Percentiles rank a stretch among this genome's conserved stretches.
Conservation (phyloP, 1,139 yeast species). For the Arxiozyma bovina region DNA sequence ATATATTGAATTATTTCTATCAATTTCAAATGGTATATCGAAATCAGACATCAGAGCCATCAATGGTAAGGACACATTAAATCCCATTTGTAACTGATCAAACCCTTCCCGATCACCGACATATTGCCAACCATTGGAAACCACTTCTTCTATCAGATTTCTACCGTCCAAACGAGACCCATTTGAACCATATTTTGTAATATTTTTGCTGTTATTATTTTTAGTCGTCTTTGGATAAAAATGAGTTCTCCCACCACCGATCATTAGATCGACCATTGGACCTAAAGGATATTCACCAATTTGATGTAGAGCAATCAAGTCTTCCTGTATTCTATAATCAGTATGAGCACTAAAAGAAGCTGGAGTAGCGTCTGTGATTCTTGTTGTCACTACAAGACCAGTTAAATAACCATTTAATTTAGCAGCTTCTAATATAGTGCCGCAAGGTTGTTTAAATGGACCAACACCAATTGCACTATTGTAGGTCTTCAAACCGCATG, state of each 20-base stretch:
- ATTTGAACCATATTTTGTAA: slow-evolving; percentile 31
- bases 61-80: slow-evolving; percentile 58
- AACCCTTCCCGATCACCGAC: slow-evolving; percentile 50
- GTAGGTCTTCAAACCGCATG: slow-evolving; percentile 69
- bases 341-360: slow-evolving; percentile 80
- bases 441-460: slow-evolving; percentile 56
- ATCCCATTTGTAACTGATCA: slow-evolving; percentile 47
- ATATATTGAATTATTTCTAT: slow-evolving; percentile 46
- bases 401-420: slow-evolving; percentile 68
- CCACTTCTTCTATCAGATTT: slow-evolving; percentile 47
- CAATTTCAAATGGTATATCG: slow-evolving; percentile 77
- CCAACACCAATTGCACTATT: slow-evolving; percentile 80
- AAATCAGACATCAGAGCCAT: slow-evolving; percentile 60
- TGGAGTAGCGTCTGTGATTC: slow-evolving; percentile 82
- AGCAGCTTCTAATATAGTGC: slow-evolving; percentile 76
- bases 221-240: slow-evolving; percentile 42
- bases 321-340: slow-evolving; percentile 64
- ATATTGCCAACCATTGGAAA: slow-evolving; percentile 53
- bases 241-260: slow-evolving; percentile 86
- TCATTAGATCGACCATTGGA: slow-evolving; percentile 64
- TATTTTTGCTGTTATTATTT: slow-evolving; percentile 17
- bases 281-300: slow-evolving; percentile 73
- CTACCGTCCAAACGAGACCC: slow-evolving; percentile 65
- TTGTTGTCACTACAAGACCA: slow-evolving; percentile 80
- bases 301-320: slow-evolving; percentile 77